phyloP scores from a whole-genome alignment of 331 rosid species.

The Ulmus americana region DNA sequence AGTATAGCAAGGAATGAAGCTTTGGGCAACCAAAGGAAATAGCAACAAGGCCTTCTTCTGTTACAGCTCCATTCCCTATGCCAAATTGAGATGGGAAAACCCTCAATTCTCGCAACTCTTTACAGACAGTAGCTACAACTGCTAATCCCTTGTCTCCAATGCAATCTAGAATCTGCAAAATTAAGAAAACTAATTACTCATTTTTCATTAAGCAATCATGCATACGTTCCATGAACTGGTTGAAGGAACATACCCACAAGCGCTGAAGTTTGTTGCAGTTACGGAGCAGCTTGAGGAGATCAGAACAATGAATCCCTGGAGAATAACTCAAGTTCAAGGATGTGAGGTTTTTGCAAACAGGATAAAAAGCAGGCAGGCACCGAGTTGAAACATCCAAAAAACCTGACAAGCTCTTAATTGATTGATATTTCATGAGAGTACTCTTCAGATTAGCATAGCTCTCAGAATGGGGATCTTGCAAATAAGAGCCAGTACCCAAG shows the following conservation, averaged over 20 bases:
- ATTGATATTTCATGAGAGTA: constrained; percentile 51
- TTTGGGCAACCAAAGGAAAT: constrained; percentile 79
- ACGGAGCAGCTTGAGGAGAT: constrained; percentile 48
- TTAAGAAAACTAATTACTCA: constrained; percentile 8
- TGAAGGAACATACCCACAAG: constrained; percentile 57
- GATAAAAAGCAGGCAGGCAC: constrained; percentile 58
- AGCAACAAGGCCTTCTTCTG: constrained; percentile 79
- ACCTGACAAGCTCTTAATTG: constrained; percentile 77
- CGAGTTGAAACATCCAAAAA: constrained; percentile 67
- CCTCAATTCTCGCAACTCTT: constrained; percentile 79
- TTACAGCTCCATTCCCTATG: constrained; percentile 51
- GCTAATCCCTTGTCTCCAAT: constrained; percentile 79
- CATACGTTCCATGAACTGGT: neutral
- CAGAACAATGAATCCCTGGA: constrained; percentile 57
- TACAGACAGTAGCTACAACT: constrained; percentile 66
- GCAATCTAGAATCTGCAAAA: constrained; percentile 65
- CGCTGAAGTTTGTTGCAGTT: constrained; percentile 65
- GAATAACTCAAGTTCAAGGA: constrained; percentile 87
- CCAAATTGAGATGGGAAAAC: constrained; percentile 74
- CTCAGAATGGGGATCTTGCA: constrained; percentile 46
- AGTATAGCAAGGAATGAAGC: constrained; percentile 76
- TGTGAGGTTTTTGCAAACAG: constrained; percentile 56
- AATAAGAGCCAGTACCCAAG: constrained; percentile 70
- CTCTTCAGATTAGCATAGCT: constrained; percentile 35
- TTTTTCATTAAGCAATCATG: neutral